Evolutionary conservation across 345 rosid species (phyloP).

Genomic region (Cardiospermum halicacabum): DNA sequence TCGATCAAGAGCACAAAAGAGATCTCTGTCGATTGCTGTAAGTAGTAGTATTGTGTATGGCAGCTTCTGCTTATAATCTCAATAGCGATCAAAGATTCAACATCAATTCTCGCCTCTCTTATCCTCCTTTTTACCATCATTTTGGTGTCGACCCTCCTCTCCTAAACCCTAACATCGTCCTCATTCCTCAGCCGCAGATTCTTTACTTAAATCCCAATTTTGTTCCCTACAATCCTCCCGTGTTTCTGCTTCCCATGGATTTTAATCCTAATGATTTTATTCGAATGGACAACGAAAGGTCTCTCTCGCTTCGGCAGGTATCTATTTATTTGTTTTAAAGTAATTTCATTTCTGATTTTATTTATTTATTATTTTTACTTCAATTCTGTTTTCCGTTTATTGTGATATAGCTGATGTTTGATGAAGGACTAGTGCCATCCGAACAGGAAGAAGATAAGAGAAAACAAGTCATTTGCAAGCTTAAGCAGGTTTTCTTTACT

Average conservation of each 20-base stretch:
- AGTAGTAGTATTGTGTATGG: slow-evolving; percentile 9
- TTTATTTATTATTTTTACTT: not conserved
- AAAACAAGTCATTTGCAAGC: slow-evolving; percentile 27
- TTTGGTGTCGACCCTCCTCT: not conserved
- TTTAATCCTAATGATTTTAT: slow-evolving; percentile 15
- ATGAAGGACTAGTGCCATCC: slow-evolving; percentile 44
- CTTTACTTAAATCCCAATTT: slow-evolving; percentile 12
- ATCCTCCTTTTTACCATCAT: slow-evolving; percentile 7
- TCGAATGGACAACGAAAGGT: slow-evolving; percentile 38
- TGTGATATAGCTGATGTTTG: slow-evolving; percentile 29
- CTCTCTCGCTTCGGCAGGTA: slow-evolving; percentile 49
- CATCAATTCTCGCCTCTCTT: not conserved
- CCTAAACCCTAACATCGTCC: not conserved
- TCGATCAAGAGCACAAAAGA: too few relatives aligned
- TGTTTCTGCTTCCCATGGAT: slow-evolving; percentile 8
- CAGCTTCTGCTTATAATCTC: slow-evolving; percentile 14
- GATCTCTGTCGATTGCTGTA: too few relatives aligned
- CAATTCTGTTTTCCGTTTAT: not conserved
- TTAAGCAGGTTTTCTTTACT: slow-evolving; percentile 28
- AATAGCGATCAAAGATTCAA: not conserved
- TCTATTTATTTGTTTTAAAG: not conserved
- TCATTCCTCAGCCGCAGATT: not conserved
- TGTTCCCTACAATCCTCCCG: slow-evolving; percentile 16
- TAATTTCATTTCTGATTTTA: not conserved
- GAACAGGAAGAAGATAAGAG: slow-evolving; percentile 43